Evolutionary conservation across 179 eudicot species (phyloP), one percentile per base, ranked within the genome.

Genomic region (Spergularia azorica): DNA sequence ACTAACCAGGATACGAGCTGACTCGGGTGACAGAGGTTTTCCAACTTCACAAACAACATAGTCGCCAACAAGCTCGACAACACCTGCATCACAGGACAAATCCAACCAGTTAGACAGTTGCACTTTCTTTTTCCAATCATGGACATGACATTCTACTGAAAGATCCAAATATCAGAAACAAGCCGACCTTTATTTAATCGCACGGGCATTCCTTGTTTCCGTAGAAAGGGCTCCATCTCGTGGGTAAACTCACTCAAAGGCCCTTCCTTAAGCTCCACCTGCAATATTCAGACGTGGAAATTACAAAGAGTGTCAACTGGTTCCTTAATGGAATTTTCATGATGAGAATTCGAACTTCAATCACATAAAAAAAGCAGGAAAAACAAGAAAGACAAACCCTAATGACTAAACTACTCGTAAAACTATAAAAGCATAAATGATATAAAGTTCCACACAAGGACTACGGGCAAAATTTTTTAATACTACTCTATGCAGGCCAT

Each of bases 221-320:
- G 95, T 76, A 95, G 75, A 75, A 91, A 90, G 64, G 99, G 99
- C 79, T 93, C 99, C 99, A 95, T 90, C 85, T 95, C 99, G 81
- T 95, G 99, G 16, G 90, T 84, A 86, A 95, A 95, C 84, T 93
- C 87, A 14, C 83, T 91, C 56, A 95, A 73, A 84, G 97, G 97
- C 72, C 99, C 97, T 87, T 91, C 97, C 66, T 95, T 85, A 26
- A 95, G 95, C 84, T 95, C 99, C 71, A 95, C 97, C 99, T 95
- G 77, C 73, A 75, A 71, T 5, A 46, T 18, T 2, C 63, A 74
- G 3, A 21, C 5, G 2, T 70, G 56, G 20, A 36, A 0, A 59
- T 69, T n/a, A 58, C 15, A 67, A 46, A 46, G 17, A 11, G 16
- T 5, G 38, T 20, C 6, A 65, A 10, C n/a, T 14, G 12, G 36